Conservation (phyloP, 345 rosid genomes). For the Salix udensis region DNA sequence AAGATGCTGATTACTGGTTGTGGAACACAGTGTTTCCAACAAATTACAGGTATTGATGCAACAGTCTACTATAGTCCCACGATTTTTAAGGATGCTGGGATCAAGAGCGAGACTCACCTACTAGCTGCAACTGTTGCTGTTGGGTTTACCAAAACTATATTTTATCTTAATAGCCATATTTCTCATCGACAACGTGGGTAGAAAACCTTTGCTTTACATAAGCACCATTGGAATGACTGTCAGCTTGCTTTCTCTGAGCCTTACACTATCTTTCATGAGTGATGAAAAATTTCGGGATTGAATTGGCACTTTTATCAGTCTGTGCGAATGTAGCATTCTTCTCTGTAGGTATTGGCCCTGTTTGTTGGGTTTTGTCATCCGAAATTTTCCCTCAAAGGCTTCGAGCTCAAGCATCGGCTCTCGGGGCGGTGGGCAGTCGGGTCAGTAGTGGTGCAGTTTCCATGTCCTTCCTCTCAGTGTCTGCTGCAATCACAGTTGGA, state of each 20-base stretch:
- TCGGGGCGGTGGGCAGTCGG: slow-evolving; percentile 27
- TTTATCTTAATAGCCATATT: slow-evolving; percentile 20
- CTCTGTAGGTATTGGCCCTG: slow-evolving; percentile 30
- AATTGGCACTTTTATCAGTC: slow-evolving; percentile 18
- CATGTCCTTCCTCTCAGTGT: slow-evolving; percentile 25
- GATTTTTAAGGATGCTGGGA: slow-evolving; percentile 23
- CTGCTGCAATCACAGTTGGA: slow-evolving; percentile 20
- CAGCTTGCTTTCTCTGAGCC: slow-evolving; percentile 14
- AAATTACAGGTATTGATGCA: slow-evolving; percentile 27
- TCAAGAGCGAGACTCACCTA: slow-evolving; percentile 16
- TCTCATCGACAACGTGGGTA: slow-evolving; percentile 22
- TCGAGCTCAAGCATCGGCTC: slow-evolving; percentile 23
- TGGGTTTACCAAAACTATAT: slow-evolving; percentile 23
- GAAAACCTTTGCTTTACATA: slow-evolving; percentile 21
- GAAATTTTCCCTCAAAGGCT: slow-evolving; percentile 30
- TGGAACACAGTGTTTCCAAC: slow-evolving; percentile 29
- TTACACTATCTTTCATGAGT: slow-evolving; percentile 1
- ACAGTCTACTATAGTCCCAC: slow-evolving; percentile 29
- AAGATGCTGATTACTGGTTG: slow-evolving; percentile 20
- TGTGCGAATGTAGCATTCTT: slow-evolving; percentile 31
- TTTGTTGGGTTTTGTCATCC: slow-evolving; percentile 27
- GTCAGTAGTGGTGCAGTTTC: slow-evolving; percentile 23
- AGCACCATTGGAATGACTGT: slow-evolving; percentile 27
- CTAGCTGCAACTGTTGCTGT: slow-evolving; percentile 30
- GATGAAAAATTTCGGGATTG: slow-evolving; percentile 20